Conservation (phyloP, 495 filamentous ascomycete genomes). For the Aspergillus sclerotioniger region DNA sequence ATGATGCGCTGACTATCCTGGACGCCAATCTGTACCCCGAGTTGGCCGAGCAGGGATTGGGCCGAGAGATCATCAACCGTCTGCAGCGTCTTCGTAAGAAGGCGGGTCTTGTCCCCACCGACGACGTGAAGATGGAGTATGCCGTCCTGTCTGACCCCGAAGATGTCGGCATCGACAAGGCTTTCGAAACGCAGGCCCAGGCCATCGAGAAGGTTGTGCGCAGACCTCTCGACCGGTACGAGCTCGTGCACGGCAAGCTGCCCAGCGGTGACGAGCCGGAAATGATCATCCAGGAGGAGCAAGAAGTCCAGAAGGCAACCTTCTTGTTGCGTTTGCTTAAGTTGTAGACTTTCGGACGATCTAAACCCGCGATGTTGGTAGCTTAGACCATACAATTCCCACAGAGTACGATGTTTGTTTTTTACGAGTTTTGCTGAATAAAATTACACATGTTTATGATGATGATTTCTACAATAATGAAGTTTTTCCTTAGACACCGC, state of each 20-base stretch:
- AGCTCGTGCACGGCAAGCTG: slow-evolving; percentile 60
- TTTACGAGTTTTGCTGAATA: not conserved
- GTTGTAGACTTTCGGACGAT: slow-evolving; percentile 47
- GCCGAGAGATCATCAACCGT: slow-evolving; percentile 79
- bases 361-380: slow-evolving; percentile 3
- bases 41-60: slow-evolving; percentile 71
- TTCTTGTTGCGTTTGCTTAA: slow-evolving; percentile 81
- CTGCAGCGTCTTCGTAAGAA: slow-evolving; percentile 80
- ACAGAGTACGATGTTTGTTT: slow-evolving; percentile 4
- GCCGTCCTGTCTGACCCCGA: slow-evolving; percentile 72
- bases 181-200: slow-evolving; percentile 65
- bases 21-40: slow-evolving; percentile 72
- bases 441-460: not conserved
- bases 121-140: slow-evolving; percentile 87
- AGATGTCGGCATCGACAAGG: slow-evolving; percentile 67
- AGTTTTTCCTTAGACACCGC: not conserved
- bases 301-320: slow-evolving; percentile 83
- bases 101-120: slow-evolving; percentile 74
- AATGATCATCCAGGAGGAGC: slow-evolving; percentile 80
- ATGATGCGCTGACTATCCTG: slow-evolving; percentile 79
- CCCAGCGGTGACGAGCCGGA: slow-evolving; percentile 53
- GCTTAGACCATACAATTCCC: slow-evolving; percentile 11
- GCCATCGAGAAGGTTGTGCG: slow-evolving; percentile 78
- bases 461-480: slow-evolving; percentile 2
- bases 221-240: slow-evolving; percentile 74